These are phyloP conservation scores for Brettanomyces sp. DNA, from an alignment of 805 yeast genomes.

Conservation along the genomic window DNA sequence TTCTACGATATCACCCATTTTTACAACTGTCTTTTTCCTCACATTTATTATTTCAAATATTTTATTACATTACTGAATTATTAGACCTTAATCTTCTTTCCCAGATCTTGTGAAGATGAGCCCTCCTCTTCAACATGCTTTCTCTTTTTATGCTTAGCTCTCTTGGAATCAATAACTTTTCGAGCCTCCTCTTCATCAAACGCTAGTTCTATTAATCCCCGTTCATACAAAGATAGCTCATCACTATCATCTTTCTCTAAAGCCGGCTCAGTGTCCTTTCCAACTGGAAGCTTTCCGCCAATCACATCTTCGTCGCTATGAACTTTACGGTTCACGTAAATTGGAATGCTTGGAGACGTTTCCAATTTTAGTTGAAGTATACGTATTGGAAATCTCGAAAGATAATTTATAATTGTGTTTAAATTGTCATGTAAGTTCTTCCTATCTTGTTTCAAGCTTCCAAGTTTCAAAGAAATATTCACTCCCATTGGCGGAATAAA, in stretches of 20 bases:
- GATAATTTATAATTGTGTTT: constrained; percentile 39
- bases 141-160: constrained; percentile 28
- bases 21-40: too few relatives aligned
- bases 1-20: too few relatives aligned
- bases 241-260: constrained; percentile 22
- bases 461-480: constrained; percentile 57
- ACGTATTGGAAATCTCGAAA: constrained; percentile 39
- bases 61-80: not conserved
- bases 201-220: constrained; percentile 72
- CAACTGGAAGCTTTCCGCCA: constrained; percentile 10
- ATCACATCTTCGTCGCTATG: constrained; percentile 33
- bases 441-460: constrained; percentile 38
- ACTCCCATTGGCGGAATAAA: constrained; percentile 68
- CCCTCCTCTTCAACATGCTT: constrained; percentile 10
- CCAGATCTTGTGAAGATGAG: not conserved
- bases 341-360: constrained; percentile 76
- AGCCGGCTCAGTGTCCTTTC: constrained; percentile 19
- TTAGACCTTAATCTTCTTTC: not conserved
- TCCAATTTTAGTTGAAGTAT: constrained; percentile 57
- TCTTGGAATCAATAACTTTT: constrained; percentile 40
- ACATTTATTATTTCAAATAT: too few relatives aligned
- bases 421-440: constrained; percentile 53
- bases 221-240: constrained; percentile 53
- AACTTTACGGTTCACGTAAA: constrained; percentile 57
- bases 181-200: constrained; percentile 63